Percentiles rank a stretch among this genome's conserved stretches.
phyloP scores from a whole-genome alignment of 2,329 filamentous ascomycete genomes.

The Penicillium sp. region DNA sequence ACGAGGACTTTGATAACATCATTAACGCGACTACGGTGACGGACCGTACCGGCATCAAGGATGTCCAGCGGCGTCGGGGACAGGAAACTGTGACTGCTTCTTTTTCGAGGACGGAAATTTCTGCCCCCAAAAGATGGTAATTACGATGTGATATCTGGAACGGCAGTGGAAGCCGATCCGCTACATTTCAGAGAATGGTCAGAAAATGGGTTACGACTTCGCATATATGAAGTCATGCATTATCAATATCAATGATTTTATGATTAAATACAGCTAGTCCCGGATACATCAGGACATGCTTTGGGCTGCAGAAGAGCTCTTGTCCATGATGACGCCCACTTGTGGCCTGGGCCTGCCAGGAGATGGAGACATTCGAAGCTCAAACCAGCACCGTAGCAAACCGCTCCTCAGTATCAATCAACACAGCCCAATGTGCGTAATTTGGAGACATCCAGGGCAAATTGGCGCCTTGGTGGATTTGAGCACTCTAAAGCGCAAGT shows the following conservation, averaged over 20 bases:
- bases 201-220: not conserved
- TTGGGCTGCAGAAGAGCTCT: not conserved
- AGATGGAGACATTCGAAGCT: not conserved
- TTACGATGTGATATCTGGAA: not conserved
- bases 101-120: slow-evolving; percentile 50
- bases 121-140: slow-evolving; percentile 50
- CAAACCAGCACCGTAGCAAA: not conserved
- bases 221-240: not conserved
- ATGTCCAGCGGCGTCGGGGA: slow-evolving; percentile 56
- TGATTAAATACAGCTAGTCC: not conserved
- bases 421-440: not conserved
- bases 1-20: slow-evolving; percentile 85
- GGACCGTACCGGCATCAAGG: slow-evolving; percentile 72
- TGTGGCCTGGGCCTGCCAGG: not conserved
- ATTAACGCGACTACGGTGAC: slow-evolving; percentile 88
- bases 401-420: not conserved
- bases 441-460: too few relatives aligned
- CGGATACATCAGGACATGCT: not conserved
- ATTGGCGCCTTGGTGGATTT: too few relatives aligned
- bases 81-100: slow-evolving; percentile 50
- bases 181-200: not conserved
- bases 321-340: not conserved
- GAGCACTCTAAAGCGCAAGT: too few relatives aligned
- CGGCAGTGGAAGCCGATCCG: not conserved
- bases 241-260: not conserved